phyloP scores from a whole-genome alignment of 1,284 basidiomycete species.

The Sporisorium scitamineum region DNA sequence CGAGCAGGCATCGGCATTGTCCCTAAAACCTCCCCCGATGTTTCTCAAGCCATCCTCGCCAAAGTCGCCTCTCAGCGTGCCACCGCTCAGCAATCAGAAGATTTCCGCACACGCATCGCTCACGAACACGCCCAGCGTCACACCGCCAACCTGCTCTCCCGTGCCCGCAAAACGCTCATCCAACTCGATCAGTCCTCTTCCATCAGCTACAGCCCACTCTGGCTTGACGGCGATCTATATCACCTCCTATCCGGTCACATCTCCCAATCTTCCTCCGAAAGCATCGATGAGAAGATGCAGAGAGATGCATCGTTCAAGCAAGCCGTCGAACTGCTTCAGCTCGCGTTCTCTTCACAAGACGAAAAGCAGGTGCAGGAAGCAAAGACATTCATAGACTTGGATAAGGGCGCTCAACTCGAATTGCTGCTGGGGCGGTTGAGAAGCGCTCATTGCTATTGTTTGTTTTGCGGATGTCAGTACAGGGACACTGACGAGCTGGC shows the following conservation, averaged over 20 bases:
- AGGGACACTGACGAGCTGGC: constrained; percentile 11
- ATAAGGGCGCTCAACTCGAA: constrained; percentile 28
- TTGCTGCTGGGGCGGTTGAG: constrained; percentile 35
- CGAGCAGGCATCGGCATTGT: constrained; percentile 40
- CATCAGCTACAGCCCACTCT: constrained; percentile 48
- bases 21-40: constrained; percentile 9
- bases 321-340: constrained; percentile 31
- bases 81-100: not conserved
- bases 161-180: constrained; percentile 44
- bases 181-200: constrained; percentile 29
- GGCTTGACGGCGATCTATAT: constrained; percentile 43
- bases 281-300: constrained; percentile 28
- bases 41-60: constrained; percentile 12
- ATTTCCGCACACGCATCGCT: constrained; percentile 38
- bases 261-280: not conserved
- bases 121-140: constrained; percentile 33
- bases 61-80: not conserved
- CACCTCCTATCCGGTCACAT: constrained; percentile 24
- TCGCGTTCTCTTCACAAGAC: constrained; percentile 16
- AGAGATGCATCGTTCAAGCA: constrained; percentile 21
- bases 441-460: constrained; percentile 31
- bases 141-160: constrained; percentile 21
- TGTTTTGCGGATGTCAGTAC: constrained; percentile 56
- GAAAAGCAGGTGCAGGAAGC: constrained; percentile 18
- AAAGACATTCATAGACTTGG: constrained; percentile 15